Base-by-base conservation (phyloP, 2,329 filamentous ascomycete genomes). In the Neonectria magnoliae region DNA sequence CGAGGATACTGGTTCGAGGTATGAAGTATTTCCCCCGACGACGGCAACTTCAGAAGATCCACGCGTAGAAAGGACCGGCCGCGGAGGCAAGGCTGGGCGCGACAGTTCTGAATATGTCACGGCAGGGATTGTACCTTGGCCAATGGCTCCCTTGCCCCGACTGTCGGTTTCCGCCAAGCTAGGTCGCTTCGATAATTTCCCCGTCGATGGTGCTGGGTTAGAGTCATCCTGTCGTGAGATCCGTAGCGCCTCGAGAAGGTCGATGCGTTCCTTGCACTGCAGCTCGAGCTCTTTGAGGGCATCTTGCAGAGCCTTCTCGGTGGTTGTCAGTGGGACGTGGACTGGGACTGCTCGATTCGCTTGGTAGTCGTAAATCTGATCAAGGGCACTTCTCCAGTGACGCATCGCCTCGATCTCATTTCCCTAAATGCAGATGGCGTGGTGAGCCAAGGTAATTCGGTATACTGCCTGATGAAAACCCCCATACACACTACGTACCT, bases 251-350 rank as follows among this genome's bases (percentile, higher is more conserved):
- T 96, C 91, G 7, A 98, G 85, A 36, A 98, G 83, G 76, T 97
- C 93, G 55, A 98, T 93, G 53, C 94, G 88, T 80, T 98, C 95
- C 78, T 96, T 95, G 79, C 94, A 98, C 80, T 98, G 95, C 67
- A 94, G 78, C 76, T 98, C 94, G 75, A 98, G 87, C 73, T 94
- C 87, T 63, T 89, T 88, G 65, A 98, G 81, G 53, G 94, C 97
- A 60, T 96, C 92, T 59, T 92, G 87, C 61, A 98, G 81, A 3
- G 93, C 90, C 73, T 88, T 91, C 76, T 98, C 95, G 1, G 93
- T 97, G 79, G 97, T 93, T 55, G 89, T 91, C 73, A 89, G 89
- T 20, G 93, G 90, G 13, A 85, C 83, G 76, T 92, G 92, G 67
- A 86, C 89, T 51, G 89, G 84, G 50, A 91, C 87, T 45, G 92